Base-by-base conservation (phyloP, 164 flowering plant species). In the Cinnamomum chago region DNA sequence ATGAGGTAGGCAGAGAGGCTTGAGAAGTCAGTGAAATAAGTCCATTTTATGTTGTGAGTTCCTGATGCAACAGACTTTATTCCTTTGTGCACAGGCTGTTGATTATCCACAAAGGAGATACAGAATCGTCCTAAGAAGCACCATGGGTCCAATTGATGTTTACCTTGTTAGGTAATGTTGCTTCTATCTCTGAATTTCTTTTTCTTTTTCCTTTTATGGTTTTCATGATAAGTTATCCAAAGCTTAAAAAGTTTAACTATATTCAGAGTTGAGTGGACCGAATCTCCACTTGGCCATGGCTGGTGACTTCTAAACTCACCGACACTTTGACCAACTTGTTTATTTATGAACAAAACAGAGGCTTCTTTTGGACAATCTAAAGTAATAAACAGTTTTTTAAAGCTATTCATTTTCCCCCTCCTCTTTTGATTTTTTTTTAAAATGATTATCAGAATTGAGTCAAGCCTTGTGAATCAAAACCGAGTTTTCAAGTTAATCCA, bases 111-210 rank as follows among this genome's bases (percentile, higher is more conserved):
- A 93, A 73, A 90, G 99, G 77, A 85, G 98, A 83, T 95, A 95
- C 82, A 87, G 97, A 79, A 88, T 95, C 28, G 92, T 92, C 78
- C 90, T 95, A 12, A 83, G 98, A 80, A 95, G 99, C 85, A 91
- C 97, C 76, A 92, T 93, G 98, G 99, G 98, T 60, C 97, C 97
- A 2, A 92, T 93, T 76, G 97, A 95, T 84, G 94, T 93, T 77
- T 93, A 91, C 82, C 95, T 95, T 75, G 97, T 95, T 77, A 93
- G 98, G 99, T 93, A 86, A 50, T 27, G 10, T 52, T 73, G 27
- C 64, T 64, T 67, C 67, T 35, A 52, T 23, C 40, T 55, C 40
- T 55, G 24, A 14, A 60, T 17, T 72, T 50, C 17, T 73, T 15
- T 73, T 7, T 28, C 13, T 50, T 24, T 25, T 55, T 9, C 5